Base-by-base conservation (phyloP, 768 basidiomycete genomes). In the Auricularia heimuer region DNA sequence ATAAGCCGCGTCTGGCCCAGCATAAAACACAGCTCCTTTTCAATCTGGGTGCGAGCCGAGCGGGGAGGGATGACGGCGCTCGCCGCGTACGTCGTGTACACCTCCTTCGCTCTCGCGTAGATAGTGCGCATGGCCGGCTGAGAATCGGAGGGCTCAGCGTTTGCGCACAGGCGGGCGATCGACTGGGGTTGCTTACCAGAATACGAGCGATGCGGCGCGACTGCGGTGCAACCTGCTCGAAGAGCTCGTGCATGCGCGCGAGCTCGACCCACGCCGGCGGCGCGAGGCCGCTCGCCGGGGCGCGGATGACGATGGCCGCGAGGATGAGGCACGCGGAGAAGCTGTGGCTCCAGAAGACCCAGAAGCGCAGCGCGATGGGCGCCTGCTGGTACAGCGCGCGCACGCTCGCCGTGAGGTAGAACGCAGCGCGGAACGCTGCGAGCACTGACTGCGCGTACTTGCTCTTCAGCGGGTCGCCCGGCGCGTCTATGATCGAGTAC, bases 261-360 rank as follows among this genome's bases (percentile, higher is more conserved):
- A 92, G 74, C 72, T 91, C 88, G 14, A 83, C 70, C 65, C 92
- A 71, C 1, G 91, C 90, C 12, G 87, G 87, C 12, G 83, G 79
- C 0, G 89, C 88, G 24, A 88, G 84, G 71, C 87, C 89, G 1
- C 84, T 88, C 45, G 78, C 78, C 4, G 90, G 90, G 2, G 86
- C 85, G 63, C 87, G 86, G 12, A 87, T 90, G 1, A 88, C 87
- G n/a, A 91, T 83, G 6, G 89, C 87, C 10, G 86, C 83, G 51
- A 91, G 71, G 83, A 92, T 86, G 34, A 90, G 86, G 66, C 85
- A 75, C 29, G 85, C 82, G n/a, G 85, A 86, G 70, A 88, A 88
- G 4, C 82, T 83, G 71, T 88, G 86, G 1, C 86, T 87, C 88
- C 88, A 89, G 36, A 88, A 70, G 33, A 85, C 84, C 86, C 86